A percentile compares a stretch with the other conserved stretches of the same genome.
Conservation (phyloP, 1,284 basidiomycete species). For the Trichosporon ovoides region DNA sequence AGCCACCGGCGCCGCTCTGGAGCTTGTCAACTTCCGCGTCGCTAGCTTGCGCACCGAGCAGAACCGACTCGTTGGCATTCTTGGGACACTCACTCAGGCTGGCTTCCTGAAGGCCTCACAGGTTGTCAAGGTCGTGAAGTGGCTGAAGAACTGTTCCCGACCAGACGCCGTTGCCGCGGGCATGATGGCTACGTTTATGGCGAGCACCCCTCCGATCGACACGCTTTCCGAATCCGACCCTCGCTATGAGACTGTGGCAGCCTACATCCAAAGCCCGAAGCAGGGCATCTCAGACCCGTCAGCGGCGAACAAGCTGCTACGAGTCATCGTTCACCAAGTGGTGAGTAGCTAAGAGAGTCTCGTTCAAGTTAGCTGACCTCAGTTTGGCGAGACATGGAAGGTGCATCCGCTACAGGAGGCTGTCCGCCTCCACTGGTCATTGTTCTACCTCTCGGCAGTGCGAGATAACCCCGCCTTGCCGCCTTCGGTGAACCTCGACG, state of each 20-base stretch:
- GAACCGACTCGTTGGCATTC: conserved; percentile 34
- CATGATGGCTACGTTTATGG: conserved; percentile 31
- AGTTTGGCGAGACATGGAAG: conserved; percentile 57
- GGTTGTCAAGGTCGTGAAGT: conserved; percentile 39
- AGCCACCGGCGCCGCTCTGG: conserved; percentile 26
- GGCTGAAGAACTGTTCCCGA: conserved; percentile 36
- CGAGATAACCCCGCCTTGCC: conserved; percentile 60
- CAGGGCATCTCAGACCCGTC: not conserved
- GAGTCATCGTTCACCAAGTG: conserved; percentile 1
- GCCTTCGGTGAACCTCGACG: conserved; percentile 61
- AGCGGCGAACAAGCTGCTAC: conserved; percentile 10
- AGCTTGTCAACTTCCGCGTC: conserved; percentile 35
- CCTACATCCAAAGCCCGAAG: conserved; percentile 13
- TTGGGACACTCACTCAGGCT: conserved; percentile 28
- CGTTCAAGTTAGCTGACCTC: not conserved
- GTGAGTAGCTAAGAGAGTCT: not conserved
- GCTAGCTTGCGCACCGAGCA: conserved; percentile 31
- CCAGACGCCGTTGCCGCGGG: conserved; percentile 31
- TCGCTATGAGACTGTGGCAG: conserved; percentile 23
- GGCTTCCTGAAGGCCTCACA: conserved; percentile 39
- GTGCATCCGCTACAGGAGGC: conserved; percentile 70
- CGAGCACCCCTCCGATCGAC: conserved; percentile 33
- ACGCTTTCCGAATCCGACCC: conserved; percentile 20
- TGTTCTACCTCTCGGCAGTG: conserved; percentile 71
- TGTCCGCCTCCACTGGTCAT: conserved; percentile 76